Base-by-base conservation (phyloP, 768 basidiomycete genomes). In the Phanerodontia chrysosporium region DNA sequence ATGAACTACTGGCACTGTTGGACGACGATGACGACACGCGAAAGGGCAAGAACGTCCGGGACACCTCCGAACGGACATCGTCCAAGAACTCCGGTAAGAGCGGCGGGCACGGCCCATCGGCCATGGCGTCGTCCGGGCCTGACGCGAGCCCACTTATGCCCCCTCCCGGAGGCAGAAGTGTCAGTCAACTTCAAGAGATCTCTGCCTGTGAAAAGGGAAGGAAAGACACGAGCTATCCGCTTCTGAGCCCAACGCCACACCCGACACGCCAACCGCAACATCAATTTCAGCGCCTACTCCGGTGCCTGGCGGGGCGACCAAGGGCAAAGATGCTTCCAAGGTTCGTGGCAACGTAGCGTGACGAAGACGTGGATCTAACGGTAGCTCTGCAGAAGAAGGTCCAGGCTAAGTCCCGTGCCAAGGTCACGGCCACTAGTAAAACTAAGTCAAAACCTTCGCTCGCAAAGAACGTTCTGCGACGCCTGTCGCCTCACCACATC, bases 1-100 rank as follows among this genome's bases (percentile, higher is more conserved):
- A 87, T 62, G 89, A 90, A 71, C 71, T 90, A 51, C 76, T 89
- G 58, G 87, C 86, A 64, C 74, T 90, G 25, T 74, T 90, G 29
- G 88, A 87, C 65, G 86, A 84, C 63, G 72, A 60, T n/a, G 36
- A 28, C 12, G 52, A 18, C 18, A 29, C 18, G 22, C 28, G 22
- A n/a, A 51, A 42, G 35, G 36, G 8, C 21, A 53, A 53, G 52
- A 5, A 24, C 25, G 12, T 22, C 8, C 9, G 35, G 5, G 30
- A 53, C 14, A 21, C 39, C 32, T 14, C 28, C 29, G n/a, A 25
- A 5, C 25, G 52, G 5, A 42, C 25, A 45, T 18, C 24, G 27
- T 5, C 39, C 39, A 42, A 42, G 39, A 8, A 42, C 39, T 8
- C 18, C 39, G 18, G 9, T 8, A 18, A 42, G 39, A 18, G 39